Conservation (phyloP, 441 rosid species). For the Daphne laureola region DNA sequence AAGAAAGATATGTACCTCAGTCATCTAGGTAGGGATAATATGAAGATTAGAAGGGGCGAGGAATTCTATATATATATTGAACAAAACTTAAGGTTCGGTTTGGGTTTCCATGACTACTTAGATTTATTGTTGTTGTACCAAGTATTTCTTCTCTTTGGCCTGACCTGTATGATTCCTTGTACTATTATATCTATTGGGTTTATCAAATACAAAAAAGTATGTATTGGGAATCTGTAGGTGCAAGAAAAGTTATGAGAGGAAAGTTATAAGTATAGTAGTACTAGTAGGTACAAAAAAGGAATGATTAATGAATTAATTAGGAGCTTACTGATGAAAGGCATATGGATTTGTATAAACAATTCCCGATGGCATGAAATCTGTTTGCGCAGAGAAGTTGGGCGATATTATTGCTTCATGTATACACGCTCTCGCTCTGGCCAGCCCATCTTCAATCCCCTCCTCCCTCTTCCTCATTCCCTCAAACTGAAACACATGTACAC, state of each 20-base stretch:
- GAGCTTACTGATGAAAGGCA: constrained; percentile 29
- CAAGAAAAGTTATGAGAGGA: constrained; percentile 4
- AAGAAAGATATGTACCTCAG: too few species aligned
- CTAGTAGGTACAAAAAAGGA: background rate
- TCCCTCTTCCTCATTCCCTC: background rate
- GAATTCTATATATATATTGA: too few species aligned
- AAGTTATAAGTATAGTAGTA: background rate
- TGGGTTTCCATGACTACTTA: too few species aligned
- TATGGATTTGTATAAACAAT: constrained; percentile 22
- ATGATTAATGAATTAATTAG: background rate
- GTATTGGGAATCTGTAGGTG: too few species aligned
- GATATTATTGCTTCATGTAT: constrained; percentile 6
- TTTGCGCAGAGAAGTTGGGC: constrained; percentile 4
- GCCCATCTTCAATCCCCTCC: constrained; percentile 8
- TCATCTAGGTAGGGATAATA: too few species aligned
- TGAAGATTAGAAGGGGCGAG: too few species aligned
- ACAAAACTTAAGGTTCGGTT: too few species aligned
- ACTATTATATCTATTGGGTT: too few species aligned
- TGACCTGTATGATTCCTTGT: too few species aligned
- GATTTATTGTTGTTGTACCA: too few species aligned
- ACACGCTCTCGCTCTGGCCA: constrained; percentile 6
- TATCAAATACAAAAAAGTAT: background rate
- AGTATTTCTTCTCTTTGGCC: too few species aligned
- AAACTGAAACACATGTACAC: too few species aligned
- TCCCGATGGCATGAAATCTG: constrained; percentile 23